These are phyloP conservation scores for Podosphaera xanthii DNA, from an alignment of 2,329 filamentous ascomycete species.

Conservation along the genomic window DNA sequence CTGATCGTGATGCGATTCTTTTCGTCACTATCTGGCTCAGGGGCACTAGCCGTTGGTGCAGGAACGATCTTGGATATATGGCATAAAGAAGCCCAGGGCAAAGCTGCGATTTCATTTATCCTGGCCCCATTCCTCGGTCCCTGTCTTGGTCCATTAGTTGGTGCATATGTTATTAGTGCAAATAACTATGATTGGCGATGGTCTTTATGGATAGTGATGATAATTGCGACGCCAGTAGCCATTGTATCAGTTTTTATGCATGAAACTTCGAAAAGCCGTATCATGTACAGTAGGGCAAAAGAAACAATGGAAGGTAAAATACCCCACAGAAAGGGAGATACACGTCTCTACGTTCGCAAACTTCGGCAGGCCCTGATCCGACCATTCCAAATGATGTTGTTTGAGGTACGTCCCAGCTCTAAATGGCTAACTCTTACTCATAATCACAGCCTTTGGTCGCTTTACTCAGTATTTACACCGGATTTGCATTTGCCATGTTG, in stretches of 20 bases:
- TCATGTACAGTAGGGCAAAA: conserved; percentile 8
- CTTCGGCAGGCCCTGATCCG: conserved; percentile 17
- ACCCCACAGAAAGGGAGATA: conserved; percentile 6
- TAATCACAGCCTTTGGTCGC: conserved; percentile 27
- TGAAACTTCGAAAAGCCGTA: conserved; percentile 10
- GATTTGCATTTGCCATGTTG: conserved; percentile 28
- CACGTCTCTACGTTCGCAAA: conserved; percentile 7
- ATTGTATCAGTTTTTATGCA: conserved; percentile 21
- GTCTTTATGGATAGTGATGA: conserved; percentile 10
- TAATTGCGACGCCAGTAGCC: conserved; percentile 16
- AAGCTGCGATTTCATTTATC: conserved; percentile 9
- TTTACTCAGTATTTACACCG: conserved; percentile 25
- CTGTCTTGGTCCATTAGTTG: conserved; percentile 9
- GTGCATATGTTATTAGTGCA: conserved; percentile 15
- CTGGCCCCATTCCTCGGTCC: conserved; percentile 12
- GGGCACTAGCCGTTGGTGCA: conserved; percentile 11
- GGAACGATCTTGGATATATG: conserved; percentile 27
- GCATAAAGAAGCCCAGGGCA: conserved; percentile 15
- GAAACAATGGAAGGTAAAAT: conserved; percentile 16
- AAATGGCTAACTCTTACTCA: conserved; percentile 9
- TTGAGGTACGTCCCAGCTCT: conserved; percentile 23
- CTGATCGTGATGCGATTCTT: conserved; percentile 46
- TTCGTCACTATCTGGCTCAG: conserved; percentile 34
- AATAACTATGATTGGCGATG: conserved; percentile 12
- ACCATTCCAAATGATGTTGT: conserved; percentile 33